phyloP scores from a whole-genome alignment of 768 basidiomycete genomes.

The Phaffia tasmanica region DNA sequence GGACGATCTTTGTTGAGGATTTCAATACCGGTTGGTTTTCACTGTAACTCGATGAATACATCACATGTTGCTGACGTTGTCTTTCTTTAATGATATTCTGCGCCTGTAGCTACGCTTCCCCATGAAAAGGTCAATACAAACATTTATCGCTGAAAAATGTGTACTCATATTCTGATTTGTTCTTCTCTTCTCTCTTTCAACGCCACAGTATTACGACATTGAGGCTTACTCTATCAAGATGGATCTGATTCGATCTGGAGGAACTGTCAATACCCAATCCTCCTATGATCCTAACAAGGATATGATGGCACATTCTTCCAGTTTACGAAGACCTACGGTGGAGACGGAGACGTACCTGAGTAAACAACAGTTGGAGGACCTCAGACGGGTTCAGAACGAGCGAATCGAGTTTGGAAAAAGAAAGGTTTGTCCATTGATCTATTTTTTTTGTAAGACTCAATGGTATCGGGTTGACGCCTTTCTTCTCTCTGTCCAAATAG shows the following conservation, averaged over 20 bases:
- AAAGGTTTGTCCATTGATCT: not conserved
- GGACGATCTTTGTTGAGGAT: slow-evolving; percentile 54
- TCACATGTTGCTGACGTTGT: not conserved
- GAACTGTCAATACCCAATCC: slow-evolving; percentile 59
- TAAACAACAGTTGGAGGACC: slow-evolving; percentile 66
- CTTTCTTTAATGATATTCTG: not conserved
- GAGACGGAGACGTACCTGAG: slow-evolving; percentile 66
- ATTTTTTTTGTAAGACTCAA: not conserved
- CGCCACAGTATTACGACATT: slow-evolving; percentile 64
- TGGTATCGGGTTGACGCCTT: not conserved
- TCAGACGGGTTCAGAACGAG: slow-evolving; percentile 74
- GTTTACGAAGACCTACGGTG: slow-evolving; percentile 55
- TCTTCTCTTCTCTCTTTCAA: not conserved
- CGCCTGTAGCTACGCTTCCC: slow-evolving; percentile 62
- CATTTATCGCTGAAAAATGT: not conserved
- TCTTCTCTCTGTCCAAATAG: slow-evolving; percentile 46
- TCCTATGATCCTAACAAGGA: slow-evolving; percentile 81
- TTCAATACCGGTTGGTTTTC: slow-evolving; percentile 39
- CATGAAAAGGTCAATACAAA: slow-evolving; percentile 55
- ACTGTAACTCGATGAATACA: slow-evolving; percentile 47
- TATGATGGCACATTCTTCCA: slow-evolving; percentile 59
- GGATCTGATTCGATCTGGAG: slow-evolving; percentile 71
- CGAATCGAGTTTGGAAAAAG: slow-evolving; percentile 54
- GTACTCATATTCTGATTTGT: not conserved
- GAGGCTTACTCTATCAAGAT: slow-evolving; percentile 72